These are phyloP conservation scores for Rosa persica DNA, from an alignment of 306 rosid species.

Conservation along the genomic window DNA sequence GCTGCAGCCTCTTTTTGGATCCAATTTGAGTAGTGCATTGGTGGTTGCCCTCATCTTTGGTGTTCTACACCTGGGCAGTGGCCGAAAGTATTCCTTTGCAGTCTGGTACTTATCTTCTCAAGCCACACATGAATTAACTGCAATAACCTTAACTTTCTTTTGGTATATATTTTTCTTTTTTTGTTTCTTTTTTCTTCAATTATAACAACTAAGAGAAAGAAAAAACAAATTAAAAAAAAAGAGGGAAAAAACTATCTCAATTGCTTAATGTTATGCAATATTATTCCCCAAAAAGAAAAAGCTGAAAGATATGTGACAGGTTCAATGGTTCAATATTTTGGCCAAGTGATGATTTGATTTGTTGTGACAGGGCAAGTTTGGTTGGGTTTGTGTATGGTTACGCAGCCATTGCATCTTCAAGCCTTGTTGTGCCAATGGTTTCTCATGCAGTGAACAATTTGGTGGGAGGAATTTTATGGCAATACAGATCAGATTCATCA, in stretches of 20 bases:
- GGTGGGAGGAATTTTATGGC: conserved; percentile 82
- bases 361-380: conserved; percentile 81
- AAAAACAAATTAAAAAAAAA: not conserved
- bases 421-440: conserved; percentile 76
- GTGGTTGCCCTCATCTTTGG: conserved; percentile 73
- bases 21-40: conserved; percentile 64
- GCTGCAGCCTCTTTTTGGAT: conserved; percentile 76
- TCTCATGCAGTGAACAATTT: conserved; percentile 85
- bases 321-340: not conserved
- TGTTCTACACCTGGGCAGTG: conserved; percentile 72
- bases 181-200: not conserved
- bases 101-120: conserved; percentile 56
- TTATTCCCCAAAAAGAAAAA: not conserved
- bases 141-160: not conserved
- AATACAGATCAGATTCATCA: conserved; percentile 45
- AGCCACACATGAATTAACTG: not conserved
- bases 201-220: not conserved
- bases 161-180: not conserved
- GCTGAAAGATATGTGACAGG: not conserved
- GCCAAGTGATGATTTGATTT: not conserved
- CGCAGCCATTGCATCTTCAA: conserved; percentile 76
- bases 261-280: not conserved
- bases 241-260: no score
- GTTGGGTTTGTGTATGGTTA: conserved; percentile 88
- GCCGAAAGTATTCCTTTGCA: conserved; percentile 84